These are phyloP conservation scores for Bromus sterilis DNA, from an alignment of 176 grass and related monocot species.

Conservation along the genomic window DNA sequence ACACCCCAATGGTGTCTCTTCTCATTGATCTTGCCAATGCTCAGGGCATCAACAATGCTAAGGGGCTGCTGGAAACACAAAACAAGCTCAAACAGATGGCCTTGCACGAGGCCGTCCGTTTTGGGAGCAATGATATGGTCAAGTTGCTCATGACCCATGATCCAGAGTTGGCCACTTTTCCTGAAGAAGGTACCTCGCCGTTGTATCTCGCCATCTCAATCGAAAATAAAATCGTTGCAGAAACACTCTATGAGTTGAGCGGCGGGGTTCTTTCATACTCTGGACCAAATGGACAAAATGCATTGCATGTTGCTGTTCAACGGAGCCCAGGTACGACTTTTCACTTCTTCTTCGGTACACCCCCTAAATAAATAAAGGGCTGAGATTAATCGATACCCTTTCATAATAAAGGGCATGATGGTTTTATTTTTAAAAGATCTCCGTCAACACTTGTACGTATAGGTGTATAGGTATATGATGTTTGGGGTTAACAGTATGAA, in stretches of 20 bases:
- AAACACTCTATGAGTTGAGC: not conserved
- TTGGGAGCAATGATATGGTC: not conserved
- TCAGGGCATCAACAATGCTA: not conserved
- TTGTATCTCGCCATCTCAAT: not conserved
- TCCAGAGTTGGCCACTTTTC: not conserved
- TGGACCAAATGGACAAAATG: not conserved
- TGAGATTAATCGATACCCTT: too few species aligned
- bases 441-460: too few species aligned
- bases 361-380: too few species aligned
- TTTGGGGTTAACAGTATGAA: too few species aligned
- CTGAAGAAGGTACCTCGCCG: not conserved
- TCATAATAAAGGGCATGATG: too few species aligned
- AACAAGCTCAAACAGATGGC: not conserved
- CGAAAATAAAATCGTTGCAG: fast-evolving
- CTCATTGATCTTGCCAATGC: not conserved
- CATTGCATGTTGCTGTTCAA: not conserved
- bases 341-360: too few species aligned
- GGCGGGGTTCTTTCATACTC: not conserved
- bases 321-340: not conserved
- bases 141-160: not conserved
- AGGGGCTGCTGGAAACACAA: not conserved
- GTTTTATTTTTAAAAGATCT: too few species aligned
- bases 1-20: not conserved
- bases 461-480: too few species aligned
- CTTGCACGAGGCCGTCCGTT: not conserved